These are phyloP conservation scores for Vigna mungo DNA, from an alignment of 306 rosid species.

Conservation along the genomic window DNA sequence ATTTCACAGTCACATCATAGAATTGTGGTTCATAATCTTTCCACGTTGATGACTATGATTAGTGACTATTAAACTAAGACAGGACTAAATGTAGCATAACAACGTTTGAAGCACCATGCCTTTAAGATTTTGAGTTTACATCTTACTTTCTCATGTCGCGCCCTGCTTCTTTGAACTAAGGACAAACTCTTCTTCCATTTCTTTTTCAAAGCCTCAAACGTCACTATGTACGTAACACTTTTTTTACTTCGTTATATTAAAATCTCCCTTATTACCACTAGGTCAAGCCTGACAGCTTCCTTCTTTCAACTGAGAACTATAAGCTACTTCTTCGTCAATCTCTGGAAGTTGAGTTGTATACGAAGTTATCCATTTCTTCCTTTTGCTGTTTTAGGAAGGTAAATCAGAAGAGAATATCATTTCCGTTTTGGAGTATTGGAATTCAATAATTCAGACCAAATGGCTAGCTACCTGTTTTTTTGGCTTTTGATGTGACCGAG, in stretches of 20 bases:
- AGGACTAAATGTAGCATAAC: conserved; percentile 36
- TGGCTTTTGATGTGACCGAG: conserved; percentile 21
- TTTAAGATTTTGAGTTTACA: conserved; percentile 41
- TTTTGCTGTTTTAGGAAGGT: conserved; percentile 27
- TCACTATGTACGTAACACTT: conserved; percentile 29
- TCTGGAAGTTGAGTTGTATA: conserved; percentile 40
- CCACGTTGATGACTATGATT: conserved; percentile 31
- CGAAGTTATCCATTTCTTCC: background rate
- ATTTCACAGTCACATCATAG: background rate
- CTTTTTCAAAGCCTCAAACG: conserved; percentile 42
- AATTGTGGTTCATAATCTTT: background rate
- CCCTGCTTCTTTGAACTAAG: conserved; percentile 37
- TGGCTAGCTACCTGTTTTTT: background rate
- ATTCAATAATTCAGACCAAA: conserved; percentile 40
- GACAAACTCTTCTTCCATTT: conserved; percentile 39
- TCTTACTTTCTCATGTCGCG: conserved; percentile 37
- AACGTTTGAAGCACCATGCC: conserved; percentile 36
- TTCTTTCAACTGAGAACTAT: conserved; percentile 30
- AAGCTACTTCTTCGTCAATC: conserved; percentile 34
- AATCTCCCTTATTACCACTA: conserved; percentile 25
- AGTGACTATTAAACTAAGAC: conserved; percentile 23
- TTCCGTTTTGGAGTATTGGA: conserved; percentile 35
- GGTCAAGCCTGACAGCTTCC: conserved; percentile 42
- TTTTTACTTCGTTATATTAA: conserved; percentile 25
- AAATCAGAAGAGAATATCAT: conserved; percentile 8